Evolutionary conservation across 805 yeast genomes (phyloP).

Genomic region (Candida michaelii): DNA sequence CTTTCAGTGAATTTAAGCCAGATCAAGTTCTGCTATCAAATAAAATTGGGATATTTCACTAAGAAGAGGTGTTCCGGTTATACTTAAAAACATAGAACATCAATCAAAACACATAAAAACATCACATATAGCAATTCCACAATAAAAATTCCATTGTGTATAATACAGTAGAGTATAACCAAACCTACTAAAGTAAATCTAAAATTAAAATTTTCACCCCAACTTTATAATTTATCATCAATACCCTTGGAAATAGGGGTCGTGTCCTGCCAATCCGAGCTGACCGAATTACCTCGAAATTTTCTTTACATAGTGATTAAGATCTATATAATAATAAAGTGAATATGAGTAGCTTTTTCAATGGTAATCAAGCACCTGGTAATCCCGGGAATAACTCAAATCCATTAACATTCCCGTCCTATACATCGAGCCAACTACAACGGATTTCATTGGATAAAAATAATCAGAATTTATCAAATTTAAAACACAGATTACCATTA

Average conservation of each 20-base stretch:
- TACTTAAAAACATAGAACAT: too few species aligned
- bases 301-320: slow-evolving; percentile 1
- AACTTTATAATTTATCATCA: too few species aligned
- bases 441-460: slow-evolving; percentile 8
- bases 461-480: slow-evolving; percentile 6
- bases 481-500: slow-evolving; percentile 14
- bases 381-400: slow-evolving; percentile 2
- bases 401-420: slow-evolving; percentile 13
- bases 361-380: slow-evolving; percentile 1
- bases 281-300: slow-evolving; percentile 8
- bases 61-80: too few species aligned
- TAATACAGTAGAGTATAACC: too few species aligned
- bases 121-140: too few species aligned
- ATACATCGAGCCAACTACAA: slow-evolving; percentile 10
- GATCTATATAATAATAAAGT: neutral
- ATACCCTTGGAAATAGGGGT: neutral
- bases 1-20: too few species aligned
- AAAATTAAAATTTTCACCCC: too few species aligned
- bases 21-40: too few species aligned
- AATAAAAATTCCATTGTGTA: too few species aligned
- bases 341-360: slow-evolving; percentile 7
- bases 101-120: too few species aligned
- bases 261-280: slow-evolving; percentile 5
- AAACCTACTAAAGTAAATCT: too few species aligned
- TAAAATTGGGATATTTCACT: too few species aligned